Evolutionary conservation across 192 early-diverging fungal species (phyloP).

Genomic region (Coemansia biformis): DNA sequence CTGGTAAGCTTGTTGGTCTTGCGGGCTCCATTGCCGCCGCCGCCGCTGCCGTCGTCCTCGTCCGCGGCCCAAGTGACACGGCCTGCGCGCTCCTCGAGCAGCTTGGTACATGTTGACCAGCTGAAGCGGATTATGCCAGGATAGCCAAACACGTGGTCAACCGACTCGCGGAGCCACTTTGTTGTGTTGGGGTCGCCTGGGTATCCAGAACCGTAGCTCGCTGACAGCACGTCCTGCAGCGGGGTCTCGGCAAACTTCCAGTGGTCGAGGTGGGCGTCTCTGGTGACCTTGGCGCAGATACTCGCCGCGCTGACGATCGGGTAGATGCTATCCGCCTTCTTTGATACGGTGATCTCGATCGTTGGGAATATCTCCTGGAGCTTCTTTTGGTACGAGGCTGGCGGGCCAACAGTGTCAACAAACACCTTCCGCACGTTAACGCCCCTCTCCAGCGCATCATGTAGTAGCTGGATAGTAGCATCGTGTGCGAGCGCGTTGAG

Average conservation of each 20-base stretch:
- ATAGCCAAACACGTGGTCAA: constrained; percentile 88
- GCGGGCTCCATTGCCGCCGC: too few species aligned
- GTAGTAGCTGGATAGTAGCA: constrained; percentile 83
- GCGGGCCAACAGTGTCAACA: constrained; percentile 94
- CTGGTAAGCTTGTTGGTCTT: constrained; percentile 1
- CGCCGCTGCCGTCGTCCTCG: constrained; percentile 5
- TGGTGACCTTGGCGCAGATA: constrained; percentile 86
- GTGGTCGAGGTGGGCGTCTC: constrained; percentile 36
- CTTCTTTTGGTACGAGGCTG: constrained; percentile 77
- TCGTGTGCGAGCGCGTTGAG: constrained; percentile 91
- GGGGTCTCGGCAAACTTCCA: constrained; percentile 46
- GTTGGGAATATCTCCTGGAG: constrained; percentile 70
- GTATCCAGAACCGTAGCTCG: constrained; percentile 84
- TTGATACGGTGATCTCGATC: constrained; percentile 77
- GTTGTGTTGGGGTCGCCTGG: constrained; percentile 87
- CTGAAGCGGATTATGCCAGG: constrained; percentile 89
- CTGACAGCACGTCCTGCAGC: constrained; percentile 46
- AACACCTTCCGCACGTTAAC: constrained; percentile 72
- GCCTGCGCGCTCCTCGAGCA: constrained; percentile 54
- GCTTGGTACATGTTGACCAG: constrained; percentile 81
- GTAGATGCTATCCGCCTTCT: constrained; percentile 90
- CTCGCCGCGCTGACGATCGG: constrained; percentile 94
- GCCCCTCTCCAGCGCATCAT: constrained; percentile 55
- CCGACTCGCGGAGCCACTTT: constrained; percentile 69
- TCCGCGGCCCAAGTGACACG: constrained; percentile 33